These are phyloP conservation scores for Blastocystis sp. DNA, from an alignment of 352 stramenopile genomes.

Conservation along the genomic window DNA sequence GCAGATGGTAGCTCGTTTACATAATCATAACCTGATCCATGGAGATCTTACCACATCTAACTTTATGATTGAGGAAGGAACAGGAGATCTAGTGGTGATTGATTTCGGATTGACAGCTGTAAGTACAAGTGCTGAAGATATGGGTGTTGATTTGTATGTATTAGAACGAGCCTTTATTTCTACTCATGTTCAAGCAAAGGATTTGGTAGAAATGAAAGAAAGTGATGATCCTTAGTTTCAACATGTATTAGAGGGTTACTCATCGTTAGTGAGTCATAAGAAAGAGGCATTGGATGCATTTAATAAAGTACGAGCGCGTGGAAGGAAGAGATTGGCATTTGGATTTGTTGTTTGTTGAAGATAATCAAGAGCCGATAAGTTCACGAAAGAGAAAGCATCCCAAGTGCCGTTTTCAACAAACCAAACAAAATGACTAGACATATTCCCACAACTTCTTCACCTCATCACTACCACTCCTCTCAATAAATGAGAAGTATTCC, in stretches of 20 bases:
- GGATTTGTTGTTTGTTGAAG: constrained; percentile 73
- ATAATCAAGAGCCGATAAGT: no score
- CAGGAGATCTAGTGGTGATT: constrained; percentile 68
- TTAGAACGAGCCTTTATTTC: constrained; percentile 86
- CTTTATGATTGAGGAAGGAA: constrained; percentile 70
- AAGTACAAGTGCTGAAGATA: constrained; percentile 76
- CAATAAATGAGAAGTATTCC: not conserved
- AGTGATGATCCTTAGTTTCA: constrained; percentile 76
- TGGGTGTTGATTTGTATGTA: constrained; percentile 86
- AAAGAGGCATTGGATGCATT: constrained; percentile 82
- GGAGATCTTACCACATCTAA: constrained; percentile 75
- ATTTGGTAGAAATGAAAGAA: not conserved
- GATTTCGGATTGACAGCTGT: constrained; percentile 70
- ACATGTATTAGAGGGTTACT: constrained; percentile 81
- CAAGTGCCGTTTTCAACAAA: constrained; percentile 76
- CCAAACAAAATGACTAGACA: not conserved
- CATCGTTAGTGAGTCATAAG: constrained; percentile 74
- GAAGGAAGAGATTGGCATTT: constrained; percentile 85
- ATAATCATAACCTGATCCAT: constrained; percentile 73
- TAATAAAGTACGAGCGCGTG: constrained; percentile 80
- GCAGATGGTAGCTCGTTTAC: constrained; percentile 71
- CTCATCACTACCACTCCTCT: constrained; percentile 1
- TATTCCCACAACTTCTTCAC: not conserved
- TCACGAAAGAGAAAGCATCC: no score
- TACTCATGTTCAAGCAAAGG: constrained; percentile 77